Percentiles rank a stretch among this genome's conserved stretches.
Conservation (phyloP, 164 flowering plant genomes). For the Euptelea pleiosperma region DNA sequence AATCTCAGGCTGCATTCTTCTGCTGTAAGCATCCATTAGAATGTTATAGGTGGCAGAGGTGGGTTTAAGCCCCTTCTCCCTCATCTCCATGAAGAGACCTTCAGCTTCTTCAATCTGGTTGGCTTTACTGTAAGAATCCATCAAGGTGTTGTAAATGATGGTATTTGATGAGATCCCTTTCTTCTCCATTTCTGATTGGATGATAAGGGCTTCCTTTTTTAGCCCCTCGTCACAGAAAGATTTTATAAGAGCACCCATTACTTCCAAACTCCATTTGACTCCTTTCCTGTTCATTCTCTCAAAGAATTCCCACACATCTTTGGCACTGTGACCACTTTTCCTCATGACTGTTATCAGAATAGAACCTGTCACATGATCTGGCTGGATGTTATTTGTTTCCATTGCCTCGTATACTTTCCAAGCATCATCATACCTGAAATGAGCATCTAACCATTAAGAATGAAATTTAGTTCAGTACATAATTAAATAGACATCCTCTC, state of each 20-base stretch:
- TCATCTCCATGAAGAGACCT: conserved; percentile 87
- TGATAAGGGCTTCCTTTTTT: conserved; percentile 73
- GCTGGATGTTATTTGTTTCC: conserved; percentile 58
- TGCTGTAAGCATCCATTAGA: conserved; percentile 85
- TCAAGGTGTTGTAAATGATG: conserved; percentile 71
- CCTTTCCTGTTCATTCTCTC: conserved; percentile 75
- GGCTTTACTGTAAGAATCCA: conserved; percentile 75
- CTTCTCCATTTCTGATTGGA: conserved; percentile 87
- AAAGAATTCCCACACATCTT: conserved; percentile 86
- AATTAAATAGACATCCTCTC: not conserved
- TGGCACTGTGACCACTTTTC: conserved; percentile 70
- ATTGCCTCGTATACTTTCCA: conserved; percentile 59
- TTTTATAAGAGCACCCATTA: conserved; percentile 76
- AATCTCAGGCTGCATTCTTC: conserved; percentile 84
- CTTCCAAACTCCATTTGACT: conserved; percentile 69
- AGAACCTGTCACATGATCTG: conserved; percentile 85
- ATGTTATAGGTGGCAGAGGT: conserved; percentile 68
- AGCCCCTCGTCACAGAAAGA: conserved; percentile 92
- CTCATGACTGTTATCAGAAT: conserved; percentile 77
- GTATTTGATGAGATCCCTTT: conserved; percentile 68
- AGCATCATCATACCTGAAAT: conserved; percentile 75
- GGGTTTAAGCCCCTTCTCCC: conserved; percentile 59
- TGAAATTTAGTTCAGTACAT: not conserved
- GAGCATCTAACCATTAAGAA: conserved; percentile 1
- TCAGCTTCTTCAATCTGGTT: conserved; percentile 90